These are phyloP conservation scores for Dryas integrifolia DNA, from an alignment of 331 rosid species.

Conservation along the genomic window DNA sequence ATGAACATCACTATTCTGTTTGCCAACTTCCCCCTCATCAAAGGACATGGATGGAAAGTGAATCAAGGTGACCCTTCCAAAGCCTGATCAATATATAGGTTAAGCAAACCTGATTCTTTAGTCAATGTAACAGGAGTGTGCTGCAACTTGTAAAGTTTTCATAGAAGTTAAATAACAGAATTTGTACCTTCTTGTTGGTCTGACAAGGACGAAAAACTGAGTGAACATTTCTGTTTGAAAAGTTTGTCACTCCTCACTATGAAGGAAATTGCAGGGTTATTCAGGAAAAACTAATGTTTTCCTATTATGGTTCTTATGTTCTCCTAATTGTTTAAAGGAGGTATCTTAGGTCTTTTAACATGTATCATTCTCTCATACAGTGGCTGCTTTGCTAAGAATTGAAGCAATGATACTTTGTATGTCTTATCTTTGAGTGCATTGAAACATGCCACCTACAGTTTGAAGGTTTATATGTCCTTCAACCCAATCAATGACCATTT, in stretches of 20 bases:
- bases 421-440: background rate
- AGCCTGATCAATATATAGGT: background rate
- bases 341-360: background rate
- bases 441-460: conserved; percentile 5
- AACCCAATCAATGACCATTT: background rate
- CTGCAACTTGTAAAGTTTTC: conserved; percentile 2
- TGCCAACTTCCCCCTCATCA: background rate
- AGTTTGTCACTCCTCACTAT: background rate
- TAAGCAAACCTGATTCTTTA: background rate
- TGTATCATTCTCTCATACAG: background rate
- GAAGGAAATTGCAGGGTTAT: background rate
- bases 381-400: background rate
- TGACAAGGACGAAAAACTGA: background rate
- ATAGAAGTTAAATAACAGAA: background rate
- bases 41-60: conserved; percentile 16
- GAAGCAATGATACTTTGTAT: background rate
- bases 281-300: background rate
- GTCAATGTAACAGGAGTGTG: background rate
- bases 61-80: conserved; percentile 2
- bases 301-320: background rate
- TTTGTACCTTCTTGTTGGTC: background rate
- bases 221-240: background rate
- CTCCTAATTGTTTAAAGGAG: background rate
- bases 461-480: background rate
- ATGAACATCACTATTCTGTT: conserved; percentile 11